Evolutionary conservation across 768 basidiomycete genomes (phyloP).

Genomic region (Russula sp.): DNA sequence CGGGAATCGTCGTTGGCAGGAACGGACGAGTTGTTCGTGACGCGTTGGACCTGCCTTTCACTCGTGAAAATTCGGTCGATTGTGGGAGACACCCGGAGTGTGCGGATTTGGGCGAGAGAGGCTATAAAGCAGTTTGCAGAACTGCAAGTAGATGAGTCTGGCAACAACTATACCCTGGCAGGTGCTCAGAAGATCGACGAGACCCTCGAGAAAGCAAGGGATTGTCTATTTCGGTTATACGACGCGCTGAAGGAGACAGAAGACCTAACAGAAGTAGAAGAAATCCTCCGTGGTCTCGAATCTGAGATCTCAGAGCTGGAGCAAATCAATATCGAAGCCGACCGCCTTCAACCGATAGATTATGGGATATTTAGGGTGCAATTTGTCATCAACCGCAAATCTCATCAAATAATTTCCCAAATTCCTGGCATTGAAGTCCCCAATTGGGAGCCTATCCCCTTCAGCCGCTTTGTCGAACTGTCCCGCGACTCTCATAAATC

Average conservation of each 20-base stretch:
- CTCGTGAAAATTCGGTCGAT: slow-evolving; percentile 17
- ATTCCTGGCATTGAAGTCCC: neutral
- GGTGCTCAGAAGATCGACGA: neutral
- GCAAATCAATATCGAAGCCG: neutral
- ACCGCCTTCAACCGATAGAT: neutral
- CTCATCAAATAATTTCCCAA: neutral
- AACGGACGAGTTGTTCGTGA: neutral
- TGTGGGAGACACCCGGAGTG: neutral
- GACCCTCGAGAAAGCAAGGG: neutral
- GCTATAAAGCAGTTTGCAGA: neutral
- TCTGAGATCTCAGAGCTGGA: slow-evolving; percentile 1
- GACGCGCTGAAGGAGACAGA: neutral
- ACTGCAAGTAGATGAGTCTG: neutral
- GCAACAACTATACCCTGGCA: neutral
- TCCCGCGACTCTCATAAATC: neutral
- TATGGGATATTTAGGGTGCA: neutral
- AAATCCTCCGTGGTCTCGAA: neutral
- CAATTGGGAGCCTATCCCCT: neutral
- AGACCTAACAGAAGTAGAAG: neutral
- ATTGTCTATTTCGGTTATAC: neutral
- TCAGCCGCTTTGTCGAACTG: neutral
- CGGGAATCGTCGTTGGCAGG: neutral
- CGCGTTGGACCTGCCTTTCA: slow-evolving; percentile 25
- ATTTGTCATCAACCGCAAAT: neutral
- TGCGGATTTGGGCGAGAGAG: neutral